Evolutionary conservation across 805 yeast species (phyloP).

Genomic region (Wickerhamomyces alni): DNA sequence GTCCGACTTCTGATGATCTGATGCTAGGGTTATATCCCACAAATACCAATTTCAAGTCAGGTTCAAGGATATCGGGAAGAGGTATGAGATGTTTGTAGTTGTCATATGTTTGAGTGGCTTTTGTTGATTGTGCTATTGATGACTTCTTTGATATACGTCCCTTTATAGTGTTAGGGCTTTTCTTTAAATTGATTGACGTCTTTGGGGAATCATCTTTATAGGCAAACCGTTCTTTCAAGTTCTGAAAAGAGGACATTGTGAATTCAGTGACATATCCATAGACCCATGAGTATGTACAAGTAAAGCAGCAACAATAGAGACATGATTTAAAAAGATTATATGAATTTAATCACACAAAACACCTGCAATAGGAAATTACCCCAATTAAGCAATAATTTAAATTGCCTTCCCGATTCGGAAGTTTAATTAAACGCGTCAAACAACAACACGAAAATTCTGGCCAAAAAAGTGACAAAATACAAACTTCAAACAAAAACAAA

Average conservation of each 20-base stretch:
- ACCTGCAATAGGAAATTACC: not conserved
- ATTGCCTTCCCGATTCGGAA: constrained; percentile 10
- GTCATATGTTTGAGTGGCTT: not conserved
- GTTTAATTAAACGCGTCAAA: constrained; percentile 10
- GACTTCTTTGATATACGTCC: not conserved
- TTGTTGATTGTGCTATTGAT: not conserved
- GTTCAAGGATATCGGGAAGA: constrained; percentile 17
- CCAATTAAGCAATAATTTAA: not conserved
- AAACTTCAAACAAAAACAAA: not conserved
- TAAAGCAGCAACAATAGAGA: too few species aligned
- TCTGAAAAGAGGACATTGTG: not conserved
- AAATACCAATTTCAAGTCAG: constrained; percentile 39
- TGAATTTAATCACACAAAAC: too few species aligned
- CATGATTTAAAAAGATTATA: too few species aligned
- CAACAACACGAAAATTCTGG: not conserved
- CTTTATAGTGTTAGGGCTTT: too few species aligned
- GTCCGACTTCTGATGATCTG: constrained; percentile 53
- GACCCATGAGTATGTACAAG: too few species aligned
- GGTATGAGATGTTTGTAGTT: constrained; percentile 13
- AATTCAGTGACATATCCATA: not conserved
- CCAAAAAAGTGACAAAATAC: not conserved
- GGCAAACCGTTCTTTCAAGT: constrained; percentile 1
- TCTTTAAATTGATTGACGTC: too few species aligned
- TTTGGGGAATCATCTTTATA: not conserved
- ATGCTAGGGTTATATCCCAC: constrained; percentile 73